Evolutionary conservation across 371 early-diverging fungal species (phyloP).

Genomic region (Mucor indicus): DNA sequence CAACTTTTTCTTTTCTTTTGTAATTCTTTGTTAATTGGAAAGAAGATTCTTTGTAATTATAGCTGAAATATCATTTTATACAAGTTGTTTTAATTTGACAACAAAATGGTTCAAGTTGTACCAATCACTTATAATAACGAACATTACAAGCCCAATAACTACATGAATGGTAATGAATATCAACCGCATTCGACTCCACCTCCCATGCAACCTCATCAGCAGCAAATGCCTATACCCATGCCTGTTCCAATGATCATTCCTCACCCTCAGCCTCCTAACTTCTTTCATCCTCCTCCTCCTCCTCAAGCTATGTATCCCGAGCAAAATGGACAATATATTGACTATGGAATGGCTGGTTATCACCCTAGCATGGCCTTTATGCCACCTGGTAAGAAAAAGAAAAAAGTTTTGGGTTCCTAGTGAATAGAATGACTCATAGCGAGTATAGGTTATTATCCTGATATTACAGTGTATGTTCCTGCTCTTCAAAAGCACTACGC

Average conservation of each 20-base stretch:
- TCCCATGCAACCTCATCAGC: slow-evolving; percentile 18
- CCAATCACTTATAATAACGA: slow-evolving; percentile 24
- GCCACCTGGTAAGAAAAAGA: slow-evolving; percentile 11
- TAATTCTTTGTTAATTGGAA: too few species aligned
- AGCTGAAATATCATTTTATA: too few species aligned
- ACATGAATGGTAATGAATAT: slow-evolving; percentile 18
- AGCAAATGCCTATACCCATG: slow-evolving; percentile 29
- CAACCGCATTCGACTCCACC: slow-evolving; percentile 10
- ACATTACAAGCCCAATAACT: slow-evolving; percentile 16
- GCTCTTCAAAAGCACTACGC: slow-evolving; percentile 29
- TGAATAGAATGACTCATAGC: too few species aligned
- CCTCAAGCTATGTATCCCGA: slow-evolving; percentile 22
- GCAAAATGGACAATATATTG: slow-evolving; percentile 15
- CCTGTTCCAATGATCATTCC: slow-evolving; percentile 27
- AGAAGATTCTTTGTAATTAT: too few species aligned
- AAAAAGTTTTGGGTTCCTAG: too few species aligned
- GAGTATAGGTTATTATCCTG: slow-evolving; percentile 32
- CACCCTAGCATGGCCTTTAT: slow-evolving; percentile 16
- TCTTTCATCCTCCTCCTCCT: slow-evolving; percentile 13
- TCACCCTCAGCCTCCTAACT: slow-evolving; percentile 12
- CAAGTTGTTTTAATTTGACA: too few species aligned
- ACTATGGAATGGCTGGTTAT: slow-evolving; percentile 9
- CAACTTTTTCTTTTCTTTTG: too few species aligned
- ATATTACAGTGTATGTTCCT: slow-evolving; percentile 34
- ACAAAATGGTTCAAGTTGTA: slow-evolving; percentile 18